Base-by-base conservation (phyloP, 176 grass and related monocot genomes). In the Musa troglodytarum region DNA sequence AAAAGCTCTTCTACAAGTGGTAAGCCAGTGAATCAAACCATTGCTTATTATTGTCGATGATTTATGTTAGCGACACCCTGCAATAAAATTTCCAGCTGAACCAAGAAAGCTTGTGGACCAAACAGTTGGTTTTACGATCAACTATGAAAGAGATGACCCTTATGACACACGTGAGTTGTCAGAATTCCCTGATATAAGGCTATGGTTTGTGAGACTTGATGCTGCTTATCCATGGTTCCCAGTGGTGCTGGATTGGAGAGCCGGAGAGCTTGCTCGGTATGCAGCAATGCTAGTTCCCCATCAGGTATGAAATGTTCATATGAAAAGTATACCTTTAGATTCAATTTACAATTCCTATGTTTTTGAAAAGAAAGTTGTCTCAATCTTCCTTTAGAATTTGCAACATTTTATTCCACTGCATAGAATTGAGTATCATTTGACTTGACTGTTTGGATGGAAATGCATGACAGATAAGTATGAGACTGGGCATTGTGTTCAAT, bases 181-280 rank as follows among this genome's bases (percentile, higher is more conserved):
- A 24, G 93, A 96, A 54, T 63, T 92, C 2, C 89, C 93, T 0
- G 89, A 96, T 12, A 83, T 90, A 62, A 82, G 93, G 68, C 85
- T 96, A 13, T 96, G 93, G 89, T 96, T 96, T 49, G 89, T 96
- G 80, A 79, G 93, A 74, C 87, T 96, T 13, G 93, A 96, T 80
- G 83, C 89, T 11, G 80, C 54, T 72, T 92, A 90, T 77, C 93
- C 93, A 16, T 96, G 93, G 93, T 86, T 96, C 28, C 93, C 93
- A 1, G 93, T 92, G 56, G 83, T 96, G 11, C 87, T 96, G 62
- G 93, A 96, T 70, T 96, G 93, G 93, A 88, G 93, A 92, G 93
- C 89, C 7, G 89, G 89, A 0, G 93, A 96, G 58, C 89, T 96
- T 20, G 93, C 93, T 1, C 87, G 93, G 51, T 92, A 96, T 68